Base-by-base conservation (phyloP, 352 stramenopile species). In the Elongisporangium undulatum region DNA sequence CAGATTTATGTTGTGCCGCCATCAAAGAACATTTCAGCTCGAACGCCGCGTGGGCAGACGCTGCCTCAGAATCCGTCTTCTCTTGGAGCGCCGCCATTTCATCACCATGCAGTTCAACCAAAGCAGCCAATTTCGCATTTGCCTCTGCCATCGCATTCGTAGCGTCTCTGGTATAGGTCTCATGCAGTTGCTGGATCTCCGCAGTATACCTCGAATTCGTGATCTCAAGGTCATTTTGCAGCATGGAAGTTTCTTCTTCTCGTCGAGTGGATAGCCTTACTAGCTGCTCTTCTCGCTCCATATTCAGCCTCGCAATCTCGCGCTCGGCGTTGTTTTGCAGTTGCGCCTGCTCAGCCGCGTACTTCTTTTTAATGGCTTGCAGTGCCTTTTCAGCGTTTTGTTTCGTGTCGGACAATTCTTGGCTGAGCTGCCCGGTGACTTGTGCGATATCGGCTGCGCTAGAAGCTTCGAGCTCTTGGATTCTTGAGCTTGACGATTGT, bases 211-310 rank as follows among this genome's bases (percentile, higher is more conserved):
- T 61, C 17, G 41, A 15, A 12, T 61, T 66, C 15, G 55, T 62
- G 9, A 41, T 21, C 9, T 71, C 21, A 15, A 83, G 51, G 8
- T 70, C 53, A 3, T 51, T 20, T 16, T 56, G 49, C 10, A 84
- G 39, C 13, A 63, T 53, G 19, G 54, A 54, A 8, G 63, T 72
- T 55, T 79, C 72, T 4, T 51, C 29, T 49, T 39, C 45, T 16
- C 63, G 58, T 26, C 64, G 52, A 13, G 41, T 34, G 56, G 73
- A 66, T 29, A 75, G 58, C 38, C 59, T 63, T 7, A 55, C 56
- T n/a, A 70, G 61, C 49, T 79, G 70, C 1, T 82, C 73, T 15
- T 71, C 71, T 41, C 61, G 54, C 8, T 65, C 34, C 55, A 76
- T 74, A 3, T 60, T 59, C 20, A 76, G 48, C 4, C 68, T 52